A percentile compares a stretch with the other conserved stretches of the same genome.
Conservation (phyloP, 768 basidiomycete species). For the Tulasnella calospora region DNA sequence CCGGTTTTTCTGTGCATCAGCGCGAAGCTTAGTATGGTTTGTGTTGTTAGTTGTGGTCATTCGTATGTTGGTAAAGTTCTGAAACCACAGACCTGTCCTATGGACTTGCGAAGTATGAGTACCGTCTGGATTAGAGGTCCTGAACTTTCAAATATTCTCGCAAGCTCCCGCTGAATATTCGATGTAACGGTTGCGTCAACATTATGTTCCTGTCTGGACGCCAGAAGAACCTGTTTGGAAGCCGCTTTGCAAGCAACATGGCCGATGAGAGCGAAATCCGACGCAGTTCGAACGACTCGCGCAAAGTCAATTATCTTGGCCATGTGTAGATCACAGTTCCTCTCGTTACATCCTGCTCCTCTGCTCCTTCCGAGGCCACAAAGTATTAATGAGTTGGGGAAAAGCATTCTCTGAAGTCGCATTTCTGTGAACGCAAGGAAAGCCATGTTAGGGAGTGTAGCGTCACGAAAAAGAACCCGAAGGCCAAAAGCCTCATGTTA, state of each 20-base stretch:
- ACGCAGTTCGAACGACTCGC: background rate
- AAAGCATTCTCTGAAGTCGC: background rate
- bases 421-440: background rate
- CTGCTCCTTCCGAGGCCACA: background rate
- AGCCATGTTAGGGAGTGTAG: background rate
- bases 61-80: background rate
- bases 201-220: background rate
- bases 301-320: background rate
- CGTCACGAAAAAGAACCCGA: too few species aligned
- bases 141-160: background rate
- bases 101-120: background rate
- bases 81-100: background rate
- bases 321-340: background rate
- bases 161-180: background rate
- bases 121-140: background rate
- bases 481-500: background rate
- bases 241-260: background rate
- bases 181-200: background rate
- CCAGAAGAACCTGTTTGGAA: background rate
- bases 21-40: background rate
- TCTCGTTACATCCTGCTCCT: background rate
- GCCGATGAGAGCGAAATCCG: background rate
- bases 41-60: background rate
- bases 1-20: background rate
- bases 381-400: background rate